phyloP scores from a whole-genome alignment of 2,329 filamentous ascomycete species.

The Epicoccum nigrum region DNA sequence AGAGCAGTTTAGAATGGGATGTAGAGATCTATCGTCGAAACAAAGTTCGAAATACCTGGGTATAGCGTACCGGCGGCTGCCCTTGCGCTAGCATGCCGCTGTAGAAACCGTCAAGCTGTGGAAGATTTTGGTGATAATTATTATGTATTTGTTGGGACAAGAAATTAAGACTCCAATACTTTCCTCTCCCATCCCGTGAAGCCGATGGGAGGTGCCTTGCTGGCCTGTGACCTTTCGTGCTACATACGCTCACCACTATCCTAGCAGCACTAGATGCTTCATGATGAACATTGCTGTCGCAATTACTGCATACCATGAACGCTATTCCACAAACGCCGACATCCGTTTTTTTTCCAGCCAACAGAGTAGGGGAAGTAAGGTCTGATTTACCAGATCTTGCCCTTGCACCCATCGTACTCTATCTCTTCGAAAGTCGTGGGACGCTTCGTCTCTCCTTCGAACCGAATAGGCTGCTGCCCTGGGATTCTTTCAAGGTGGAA shows the following conservation, averaged over 20 bases:
- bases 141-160: conserved; percentile 9
- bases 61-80: not conserved
- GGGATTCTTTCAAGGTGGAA: conserved; percentile 55
- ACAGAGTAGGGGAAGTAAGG: too few relatives aligned
- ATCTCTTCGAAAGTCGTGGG: conserved; percentile 45
- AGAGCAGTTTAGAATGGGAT: not conserved
- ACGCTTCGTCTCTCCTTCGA: conserved; percentile 51
- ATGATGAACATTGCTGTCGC: conserved; percentile 1
- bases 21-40: conserved; percentile 1
- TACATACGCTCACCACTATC: conserved; percentile 5
- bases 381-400: conserved; percentile 1
- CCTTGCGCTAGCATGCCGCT: conserved; percentile 11
- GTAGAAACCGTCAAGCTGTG: conserved; percentile 8
- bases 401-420: conserved; percentile 30
- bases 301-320: not conserved
- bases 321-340: not conserved
- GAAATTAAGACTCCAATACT: conserved; percentile 7
- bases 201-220: conserved; percentile 10
- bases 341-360: too few relatives aligned
- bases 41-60: conserved; percentile 18
- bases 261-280: not conserved
- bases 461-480: conserved; percentile 56
- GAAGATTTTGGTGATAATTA: not conserved
- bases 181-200: conserved; percentile 1
- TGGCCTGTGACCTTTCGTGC: conserved; percentile 6